These are phyloP conservation scores for Cladophialophora immunda DNA, from an alignment of 2,329 filamentous ascomycete species.

Conservation along the genomic window DNA sequence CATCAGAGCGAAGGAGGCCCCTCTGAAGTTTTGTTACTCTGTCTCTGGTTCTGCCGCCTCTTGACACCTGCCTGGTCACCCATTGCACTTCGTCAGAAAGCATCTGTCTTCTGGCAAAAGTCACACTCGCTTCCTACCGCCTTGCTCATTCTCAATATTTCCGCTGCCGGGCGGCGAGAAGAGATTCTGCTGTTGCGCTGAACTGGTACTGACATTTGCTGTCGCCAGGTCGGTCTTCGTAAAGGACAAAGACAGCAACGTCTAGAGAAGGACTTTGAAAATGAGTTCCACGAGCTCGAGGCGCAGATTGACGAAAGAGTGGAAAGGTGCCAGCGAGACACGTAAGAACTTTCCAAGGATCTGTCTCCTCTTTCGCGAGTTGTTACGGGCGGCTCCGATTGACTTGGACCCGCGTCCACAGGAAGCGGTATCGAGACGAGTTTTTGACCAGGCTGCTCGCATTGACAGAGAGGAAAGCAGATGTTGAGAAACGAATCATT, in stretches of 20 bases:
- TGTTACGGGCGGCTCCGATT: not conserved
- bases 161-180: not conserved
- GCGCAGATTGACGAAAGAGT: conserved; percentile 20
- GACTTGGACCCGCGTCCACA: conserved; percentile 5
- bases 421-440: conserved; percentile 18
- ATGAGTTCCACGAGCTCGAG: conserved; percentile 17
- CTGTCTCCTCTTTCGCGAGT: not conserved
- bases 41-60: too few relatives aligned
- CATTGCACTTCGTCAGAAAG: not conserved
- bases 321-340: conserved; percentile 12
- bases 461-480: conserved; percentile 27
- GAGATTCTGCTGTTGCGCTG: not conserved
- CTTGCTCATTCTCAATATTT: too few relatives aligned
- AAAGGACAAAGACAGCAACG: conserved; percentile 33
- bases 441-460: conserved; percentile 24
- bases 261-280: conserved; percentile 31
- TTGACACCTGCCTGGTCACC: too few relatives aligned
- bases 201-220: not conserved
- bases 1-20: too few relatives aligned
- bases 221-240: conserved; percentile 21
- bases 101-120: not conserved
- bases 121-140: not conserved
- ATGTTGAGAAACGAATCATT: conserved; percentile 31
- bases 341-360: conserved; percentile 17
- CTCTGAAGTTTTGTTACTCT: too few relatives aligned